Conservation (phyloP, 176 grass and related monocot species). For the Triticum turgidum region DNA sequence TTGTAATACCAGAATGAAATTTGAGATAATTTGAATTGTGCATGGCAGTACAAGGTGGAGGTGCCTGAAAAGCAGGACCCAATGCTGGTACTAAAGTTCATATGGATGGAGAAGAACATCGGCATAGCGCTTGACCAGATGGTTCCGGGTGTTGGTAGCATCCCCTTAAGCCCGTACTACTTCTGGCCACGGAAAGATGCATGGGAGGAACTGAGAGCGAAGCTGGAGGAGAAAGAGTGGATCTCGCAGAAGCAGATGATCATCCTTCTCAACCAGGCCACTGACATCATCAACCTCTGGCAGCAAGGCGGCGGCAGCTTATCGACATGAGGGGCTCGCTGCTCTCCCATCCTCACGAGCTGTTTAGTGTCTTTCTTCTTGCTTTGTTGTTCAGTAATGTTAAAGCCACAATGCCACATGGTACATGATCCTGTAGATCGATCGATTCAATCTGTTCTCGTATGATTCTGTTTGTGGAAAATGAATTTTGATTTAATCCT, state of each 20-base stretch:
- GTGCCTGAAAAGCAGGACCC: conserved; percentile 61
- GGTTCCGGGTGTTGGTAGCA: conserved; percentile 60
- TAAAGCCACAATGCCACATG: background rate
- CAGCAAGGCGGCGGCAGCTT: conserved; percentile 69
- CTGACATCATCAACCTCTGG: conserved; percentile 89
- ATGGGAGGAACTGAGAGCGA: conserved; percentile 75
- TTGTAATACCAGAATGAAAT: background rate
- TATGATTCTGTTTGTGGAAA: conserved; percentile 22
- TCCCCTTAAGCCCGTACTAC: conserved; percentile 82
- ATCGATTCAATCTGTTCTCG: conserved; percentile 1
- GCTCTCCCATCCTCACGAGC: background rate
- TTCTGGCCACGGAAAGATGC: conserved; percentile 85
- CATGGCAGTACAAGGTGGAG: conserved; percentile 55
- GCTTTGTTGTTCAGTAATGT: background rate
- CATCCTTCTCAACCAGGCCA: conserved; percentile 83
- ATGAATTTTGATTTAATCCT: conserved; percentile 11
- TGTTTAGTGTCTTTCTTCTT: background rate
- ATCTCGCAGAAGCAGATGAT: conserved; percentile 83
- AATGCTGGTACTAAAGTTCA: conserved; percentile 64
- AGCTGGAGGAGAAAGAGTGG: conserved; percentile 80
- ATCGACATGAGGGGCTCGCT: conserved; percentile 19
- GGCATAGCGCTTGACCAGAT: conserved; percentile 66
- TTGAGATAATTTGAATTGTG: background rate
- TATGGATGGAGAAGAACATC: conserved; percentile 96
- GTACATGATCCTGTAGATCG: conserved; percentile 36